Percentiles rank a stretch among this genome's conserved stretches.
These are phyloP conservation scores for Dictyostelium discoideum DNA, from an alignment of 78 protist species.

Conservation along the genomic window DNA sequence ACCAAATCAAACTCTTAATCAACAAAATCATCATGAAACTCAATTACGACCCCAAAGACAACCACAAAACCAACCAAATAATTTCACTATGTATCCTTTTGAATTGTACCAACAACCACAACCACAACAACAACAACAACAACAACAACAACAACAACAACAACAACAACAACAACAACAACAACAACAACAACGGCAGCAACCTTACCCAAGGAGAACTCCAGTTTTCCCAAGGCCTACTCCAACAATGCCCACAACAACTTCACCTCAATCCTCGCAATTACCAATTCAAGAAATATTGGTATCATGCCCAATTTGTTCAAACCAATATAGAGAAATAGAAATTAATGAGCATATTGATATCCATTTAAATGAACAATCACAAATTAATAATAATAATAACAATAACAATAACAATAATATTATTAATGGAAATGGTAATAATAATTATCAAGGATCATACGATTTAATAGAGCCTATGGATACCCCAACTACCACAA, in stretches of 20 bases:
- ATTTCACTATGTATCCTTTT: not conserved
- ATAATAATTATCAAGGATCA: not conserved
- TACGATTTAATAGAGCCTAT: not conserved
- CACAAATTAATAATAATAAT: not conserved
- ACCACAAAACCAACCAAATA: not conserved
- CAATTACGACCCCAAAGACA: not conserved
- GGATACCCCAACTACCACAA: not conserved
- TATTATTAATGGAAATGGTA: not conserved
- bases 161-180: slow-evolving; percentile 2
- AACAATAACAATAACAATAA: not conserved
- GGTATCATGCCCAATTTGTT: slow-evolving; percentile 14
- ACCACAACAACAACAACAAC: not conserved
- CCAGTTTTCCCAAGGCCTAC: not conserved
- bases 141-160: not conserved
- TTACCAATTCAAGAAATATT: not conserved
- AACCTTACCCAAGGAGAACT: not conserved
- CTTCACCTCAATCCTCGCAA: not conserved
- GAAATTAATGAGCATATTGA: not conserved
- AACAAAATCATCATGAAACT: not conserved
- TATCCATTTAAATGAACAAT: not conserved
- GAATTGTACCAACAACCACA: not conserved
- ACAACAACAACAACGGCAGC: not conserved
- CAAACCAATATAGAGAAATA: not conserved
- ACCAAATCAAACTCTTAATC: too few relatives aligned
- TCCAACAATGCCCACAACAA: not conserved